Conservation (phyloP, 2,329 filamentous ascomycete genomes). For the Purpureocillium lavendulum region DNA sequence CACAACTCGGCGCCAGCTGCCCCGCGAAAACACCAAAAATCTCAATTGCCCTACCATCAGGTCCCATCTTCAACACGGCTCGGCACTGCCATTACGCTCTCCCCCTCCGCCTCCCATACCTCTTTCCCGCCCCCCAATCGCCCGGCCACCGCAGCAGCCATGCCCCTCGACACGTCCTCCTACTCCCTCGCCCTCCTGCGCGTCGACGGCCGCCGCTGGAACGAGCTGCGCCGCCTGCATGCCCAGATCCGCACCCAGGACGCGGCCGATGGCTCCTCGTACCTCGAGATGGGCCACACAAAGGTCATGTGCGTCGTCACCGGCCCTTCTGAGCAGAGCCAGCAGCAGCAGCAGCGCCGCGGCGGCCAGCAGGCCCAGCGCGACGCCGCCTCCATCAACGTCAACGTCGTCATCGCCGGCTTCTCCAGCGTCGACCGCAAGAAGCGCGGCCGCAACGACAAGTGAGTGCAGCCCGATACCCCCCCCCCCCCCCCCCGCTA, state of each 20-base stretch:
- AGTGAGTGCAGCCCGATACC: slow-evolving; percentile 42
- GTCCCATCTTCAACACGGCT: too few relatives aligned
- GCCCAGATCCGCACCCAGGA: slow-evolving; percentile 89
- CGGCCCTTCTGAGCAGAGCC: slow-evolving; percentile 62
- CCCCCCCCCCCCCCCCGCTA: background rate
- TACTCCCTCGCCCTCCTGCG: slow-evolving; percentile 81
- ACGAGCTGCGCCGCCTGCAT: slow-evolving; percentile 83
- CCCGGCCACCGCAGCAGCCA: slow-evolving; percentile 25
- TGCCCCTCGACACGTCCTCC: slow-evolving; percentile 92
- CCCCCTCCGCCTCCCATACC: too few relatives aligned
- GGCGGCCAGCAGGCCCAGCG: slow-evolving; percentile 35
- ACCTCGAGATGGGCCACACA: slow-evolving; percentile 95
- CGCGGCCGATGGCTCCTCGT: slow-evolving; percentile 84
- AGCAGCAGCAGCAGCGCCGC: slow-evolving; percentile 24
- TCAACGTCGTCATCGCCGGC: slow-evolving; percentile 77
- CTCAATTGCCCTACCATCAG: too few relatives aligned
- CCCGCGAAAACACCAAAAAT: too few relatives aligned
- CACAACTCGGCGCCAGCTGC: too few relatives aligned
- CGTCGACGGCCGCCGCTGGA: slow-evolving; percentile 85
- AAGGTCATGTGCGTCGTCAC: slow-evolving; percentile 90
- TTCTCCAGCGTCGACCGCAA: slow-evolving; percentile 85
- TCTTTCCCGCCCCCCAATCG: too few relatives aligned
- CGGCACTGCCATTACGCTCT: too few relatives aligned
- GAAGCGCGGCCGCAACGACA: slow-evolving; percentile 66
- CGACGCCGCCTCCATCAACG: slow-evolving; percentile 53